These are phyloP conservation scores for Sanghuangporus sanghuang DNA, from an alignment of 1,284 basidiomycete genomes.

Conservation along the genomic window DNA sequence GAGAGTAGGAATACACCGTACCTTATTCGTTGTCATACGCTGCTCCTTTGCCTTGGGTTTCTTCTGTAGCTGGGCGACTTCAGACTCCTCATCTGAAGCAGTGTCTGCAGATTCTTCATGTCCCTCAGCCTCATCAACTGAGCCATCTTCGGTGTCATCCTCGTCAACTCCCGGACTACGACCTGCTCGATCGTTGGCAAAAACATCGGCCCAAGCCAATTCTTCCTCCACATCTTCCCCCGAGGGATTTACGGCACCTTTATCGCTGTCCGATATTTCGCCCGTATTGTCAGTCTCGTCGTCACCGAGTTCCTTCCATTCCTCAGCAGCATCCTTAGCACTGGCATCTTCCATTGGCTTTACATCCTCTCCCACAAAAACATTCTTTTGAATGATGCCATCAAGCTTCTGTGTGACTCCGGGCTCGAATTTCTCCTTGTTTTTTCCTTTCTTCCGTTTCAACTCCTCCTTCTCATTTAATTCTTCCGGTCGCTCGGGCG, in stretches of 20 bases:
- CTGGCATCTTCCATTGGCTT: conserved; percentile 48
- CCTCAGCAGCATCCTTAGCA: conserved; percentile 21
- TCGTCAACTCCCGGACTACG: conserved; percentile 20
- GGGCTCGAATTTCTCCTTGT: conserved; percentile 33
- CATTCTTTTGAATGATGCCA: conserved; percentile 82
- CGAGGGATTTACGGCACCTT: conserved; percentile 1
- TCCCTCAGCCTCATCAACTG: conserved; percentile 15
- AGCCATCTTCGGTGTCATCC: conserved; percentile 5
- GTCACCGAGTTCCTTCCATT: conserved; percentile 22
- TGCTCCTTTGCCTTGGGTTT: conserved; percentile 46
- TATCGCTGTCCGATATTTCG: not conserved
- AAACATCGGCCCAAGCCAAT: conserved; percentile 20
- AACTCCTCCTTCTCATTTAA: conserved; percentile 58
- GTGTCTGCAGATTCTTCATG: conserved; percentile 1
- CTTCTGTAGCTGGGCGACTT: conserved; percentile 5
- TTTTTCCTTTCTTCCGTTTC: conserved; percentile 37
- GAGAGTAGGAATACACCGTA: conserved; percentile 20
- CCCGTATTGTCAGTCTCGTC: conserved; percentile 13
- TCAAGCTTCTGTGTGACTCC: conserved; percentile 70
- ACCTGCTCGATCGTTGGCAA: conserved; percentile 24
- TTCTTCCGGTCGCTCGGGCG: conserved; percentile 68
- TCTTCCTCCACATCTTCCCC: conserved; percentile 28
- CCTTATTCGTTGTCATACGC: conserved; percentile 90
- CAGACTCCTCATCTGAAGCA: conserved; percentile 17
- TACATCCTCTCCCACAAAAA: conserved; percentile 70